phyloP scores from a whole-genome alignment of 345 rosid species.

The Populus euphratica region DNA sequence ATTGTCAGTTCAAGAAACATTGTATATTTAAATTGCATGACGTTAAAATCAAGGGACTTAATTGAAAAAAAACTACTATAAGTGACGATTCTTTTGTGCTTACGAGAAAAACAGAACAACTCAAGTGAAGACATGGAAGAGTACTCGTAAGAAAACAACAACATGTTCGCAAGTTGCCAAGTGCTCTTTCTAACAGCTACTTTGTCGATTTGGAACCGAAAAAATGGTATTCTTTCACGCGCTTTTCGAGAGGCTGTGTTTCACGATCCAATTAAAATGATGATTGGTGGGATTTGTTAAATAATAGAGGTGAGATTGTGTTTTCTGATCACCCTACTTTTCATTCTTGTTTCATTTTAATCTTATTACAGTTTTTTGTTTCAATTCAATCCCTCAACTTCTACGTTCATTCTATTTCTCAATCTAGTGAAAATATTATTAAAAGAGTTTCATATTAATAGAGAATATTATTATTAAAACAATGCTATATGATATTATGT shows the following conservation, averaged over 20 bases:
- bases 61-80: not conserved
- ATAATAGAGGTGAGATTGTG: not conserved
- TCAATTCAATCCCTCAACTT: too few relatives aligned
- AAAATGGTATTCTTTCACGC: not conserved
- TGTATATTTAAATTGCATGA: not conserved
- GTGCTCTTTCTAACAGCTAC: constrained; percentile 33
- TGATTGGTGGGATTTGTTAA: not conserved
- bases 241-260: not conserved
- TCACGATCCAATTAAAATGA: not conserved
- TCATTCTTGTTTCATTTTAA: too few relatives aligned
- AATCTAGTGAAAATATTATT: too few relatives aligned
- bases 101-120: too few relatives aligned
- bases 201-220: not conserved
- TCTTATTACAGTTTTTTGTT: too few relatives aligned
- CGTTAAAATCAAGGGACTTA: not conserved
- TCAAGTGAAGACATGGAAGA: not conserved
- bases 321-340: too few relatives aligned
- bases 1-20: not conserved
- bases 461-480: too few relatives aligned
- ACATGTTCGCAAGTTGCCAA: constrained; percentile 23
- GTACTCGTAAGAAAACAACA: not conserved
- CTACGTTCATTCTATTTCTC: too few relatives aligned
- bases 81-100: not conserved
- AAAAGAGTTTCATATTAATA: too few relatives aligned
- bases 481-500: too few relatives aligned